Percentiles rank a stretch among this genome's conserved stretches.
These are phyloP conservation scores for Cyberlindnera meyerae DNA, from an alignment of 805 yeast species.

Conservation along the genomic window DNA sequence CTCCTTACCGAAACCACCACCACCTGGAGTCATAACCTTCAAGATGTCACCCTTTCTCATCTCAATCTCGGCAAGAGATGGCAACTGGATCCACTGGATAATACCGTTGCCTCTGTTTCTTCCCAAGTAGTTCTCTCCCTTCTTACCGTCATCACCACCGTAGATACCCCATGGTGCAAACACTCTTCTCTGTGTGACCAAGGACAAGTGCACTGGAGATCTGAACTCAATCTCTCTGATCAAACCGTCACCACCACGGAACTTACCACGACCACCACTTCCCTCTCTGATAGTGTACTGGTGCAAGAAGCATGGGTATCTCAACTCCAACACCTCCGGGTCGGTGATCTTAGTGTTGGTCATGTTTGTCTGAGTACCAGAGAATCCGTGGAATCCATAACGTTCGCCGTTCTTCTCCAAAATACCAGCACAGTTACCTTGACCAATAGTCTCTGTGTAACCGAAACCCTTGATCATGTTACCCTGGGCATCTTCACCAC, in stretches of 20 bases:
- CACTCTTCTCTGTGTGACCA: conserved; percentile 48
- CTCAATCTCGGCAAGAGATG: conserved; percentile 31
- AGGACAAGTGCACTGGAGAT: conserved; percentile 36
- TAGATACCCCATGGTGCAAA: conserved; percentile 49
- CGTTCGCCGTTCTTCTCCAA: conserved; percentile 69
- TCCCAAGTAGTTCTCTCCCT: conserved; percentile 39
- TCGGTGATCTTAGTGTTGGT: conserved; percentile 54
- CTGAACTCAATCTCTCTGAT: conserved; percentile 45
- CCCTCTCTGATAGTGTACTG: conserved; percentile 40
- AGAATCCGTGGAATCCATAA: conserved; percentile 44
- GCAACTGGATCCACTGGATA: conserved; percentile 31
- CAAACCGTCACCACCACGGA: conserved; percentile 48
- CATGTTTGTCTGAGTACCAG: conserved; percentile 51
- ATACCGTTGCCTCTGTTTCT: conserved; percentile 30
- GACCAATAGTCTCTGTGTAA: conserved; percentile 51
- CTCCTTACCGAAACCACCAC: conserved; percentile 40
- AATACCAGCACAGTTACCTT: conserved; percentile 50
- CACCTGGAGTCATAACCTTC: conserved; percentile 38
- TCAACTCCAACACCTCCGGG: conserved; percentile 46
- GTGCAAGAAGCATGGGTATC: conserved; percentile 45
- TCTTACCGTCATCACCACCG: conserved; percentile 49
- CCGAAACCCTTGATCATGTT: conserved; percentile 46
- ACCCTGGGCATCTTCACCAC: conserved; percentile 34
- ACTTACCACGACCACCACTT: conserved; percentile 46
- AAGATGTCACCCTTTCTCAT: conserved; percentile 35